phyloP scores from a whole-genome alignment of 129 eudicot genomes.

The Smallanthus sonchifolius region DNA sequence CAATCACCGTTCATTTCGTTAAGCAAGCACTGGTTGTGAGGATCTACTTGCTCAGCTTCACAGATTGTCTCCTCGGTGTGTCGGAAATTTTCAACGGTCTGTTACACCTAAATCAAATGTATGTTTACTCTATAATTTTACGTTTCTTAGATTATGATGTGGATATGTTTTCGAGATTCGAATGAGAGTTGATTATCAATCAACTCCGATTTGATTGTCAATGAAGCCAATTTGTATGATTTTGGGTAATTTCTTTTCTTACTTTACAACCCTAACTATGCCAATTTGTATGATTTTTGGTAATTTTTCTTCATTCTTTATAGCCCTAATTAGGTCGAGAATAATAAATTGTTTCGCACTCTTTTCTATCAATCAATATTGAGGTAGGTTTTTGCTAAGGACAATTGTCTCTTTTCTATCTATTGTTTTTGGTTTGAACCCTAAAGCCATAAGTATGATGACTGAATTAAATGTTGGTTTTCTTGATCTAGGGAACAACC shows the following conservation, averaged over 20 bases:
- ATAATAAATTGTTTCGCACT: too few relatives aligned
- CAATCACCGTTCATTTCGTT: too few relatives aligned
- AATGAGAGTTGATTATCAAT: neutral
- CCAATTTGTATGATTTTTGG: too few relatives aligned
- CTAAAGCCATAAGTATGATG: neutral
- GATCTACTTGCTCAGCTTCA: constrained; percentile 22
- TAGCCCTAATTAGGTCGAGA: too few relatives aligned
- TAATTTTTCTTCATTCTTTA: too few relatives aligned
- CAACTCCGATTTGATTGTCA: neutral
- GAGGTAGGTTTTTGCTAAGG: too few relatives aligned
- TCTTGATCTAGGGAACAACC: constrained; percentile 51
- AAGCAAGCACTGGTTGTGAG: neutral
- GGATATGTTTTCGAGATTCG: neutral
- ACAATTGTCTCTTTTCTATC: too few relatives aligned
- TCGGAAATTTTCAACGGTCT: constrained; percentile 3
- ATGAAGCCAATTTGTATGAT: too few relatives aligned
- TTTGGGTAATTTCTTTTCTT: too few relatives aligned
- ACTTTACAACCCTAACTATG: too few relatives aligned
- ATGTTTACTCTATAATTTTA: neutral
- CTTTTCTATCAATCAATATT: too few relatives aligned
- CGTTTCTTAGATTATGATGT: neutral
- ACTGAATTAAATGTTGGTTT: neutral
- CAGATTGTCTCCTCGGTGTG: constrained; percentile 8
- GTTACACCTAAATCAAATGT: neutral
- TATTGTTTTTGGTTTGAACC: too few relatives aligned